Conservation (phyloP, 2,329 filamentous ascomycete genomes). For the Botrytis hyacinthi region DNA sequence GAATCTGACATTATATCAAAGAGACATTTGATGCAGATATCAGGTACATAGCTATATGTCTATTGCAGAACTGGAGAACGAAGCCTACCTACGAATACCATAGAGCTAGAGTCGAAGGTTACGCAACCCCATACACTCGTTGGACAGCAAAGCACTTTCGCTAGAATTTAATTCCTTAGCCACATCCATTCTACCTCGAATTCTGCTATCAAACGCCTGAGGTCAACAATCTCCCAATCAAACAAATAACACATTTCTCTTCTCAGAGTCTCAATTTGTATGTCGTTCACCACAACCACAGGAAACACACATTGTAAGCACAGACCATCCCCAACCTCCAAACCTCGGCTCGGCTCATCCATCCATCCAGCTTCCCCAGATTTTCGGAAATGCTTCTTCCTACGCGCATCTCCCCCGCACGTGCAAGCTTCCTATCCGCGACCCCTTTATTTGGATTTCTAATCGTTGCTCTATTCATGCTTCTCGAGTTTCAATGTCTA, state of each 20-base stretch:
- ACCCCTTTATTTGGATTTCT: neutral
- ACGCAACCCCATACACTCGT: neutral
- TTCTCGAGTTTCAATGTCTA: neutral
- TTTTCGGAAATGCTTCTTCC: constrained; percentile 5
- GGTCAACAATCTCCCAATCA: neutral
- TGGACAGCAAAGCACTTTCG: neutral
- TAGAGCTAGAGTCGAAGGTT: neutral
- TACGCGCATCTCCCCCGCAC: neutral
- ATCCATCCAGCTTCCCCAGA: constrained; percentile 11
- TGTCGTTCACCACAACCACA: neutral
- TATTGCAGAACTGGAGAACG: neutral
- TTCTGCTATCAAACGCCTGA: neutral
- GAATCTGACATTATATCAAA: neutral
- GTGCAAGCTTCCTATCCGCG: neutral
- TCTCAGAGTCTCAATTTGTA: neutral
- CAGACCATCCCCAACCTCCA: neutral
- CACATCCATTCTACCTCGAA: neutral
- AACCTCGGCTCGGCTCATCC: neutral
- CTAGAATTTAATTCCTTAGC: neutral
- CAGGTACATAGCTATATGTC: neutral
- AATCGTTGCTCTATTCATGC: neutral
- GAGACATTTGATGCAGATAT: neutral
- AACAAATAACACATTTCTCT: neutral
- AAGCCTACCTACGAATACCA: neutral
- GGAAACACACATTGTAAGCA: neutral